phyloP scores from a whole-genome alignment of 2,329 filamentous ascomycete species.

The Colletotrichum spinosum region DNA sequence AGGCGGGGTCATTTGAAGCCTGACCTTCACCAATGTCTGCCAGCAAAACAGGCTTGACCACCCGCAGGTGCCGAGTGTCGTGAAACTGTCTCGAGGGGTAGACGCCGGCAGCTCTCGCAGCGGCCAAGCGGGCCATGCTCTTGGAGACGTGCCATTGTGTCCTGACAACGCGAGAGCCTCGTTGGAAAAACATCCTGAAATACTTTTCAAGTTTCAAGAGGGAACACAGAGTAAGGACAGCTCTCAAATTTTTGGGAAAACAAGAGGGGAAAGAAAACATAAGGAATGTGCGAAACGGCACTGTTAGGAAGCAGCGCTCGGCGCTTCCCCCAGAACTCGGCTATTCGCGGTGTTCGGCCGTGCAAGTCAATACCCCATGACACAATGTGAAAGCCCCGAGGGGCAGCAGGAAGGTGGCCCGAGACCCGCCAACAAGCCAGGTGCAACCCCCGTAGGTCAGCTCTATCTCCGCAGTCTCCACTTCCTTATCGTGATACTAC shows the following conservation, averaged over 20 bases:
- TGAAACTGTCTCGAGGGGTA: constrained; percentile 60
- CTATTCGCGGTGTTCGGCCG: constrained; percentile 40
- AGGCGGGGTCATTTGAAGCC: constrained; percentile 29
- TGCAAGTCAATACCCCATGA: constrained; percentile 27
- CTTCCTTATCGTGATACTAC: background rate
- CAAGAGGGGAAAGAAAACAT: background rate
- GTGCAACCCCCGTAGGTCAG: constrained; percentile 5
- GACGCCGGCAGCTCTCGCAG: constrained; percentile 45
- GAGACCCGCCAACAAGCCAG: constrained; percentile 24
- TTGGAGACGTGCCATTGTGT: constrained; percentile 63
- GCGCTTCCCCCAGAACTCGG: constrained; percentile 32
- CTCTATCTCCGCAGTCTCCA: constrained; percentile 28
- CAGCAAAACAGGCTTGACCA: constrained; percentile 82
- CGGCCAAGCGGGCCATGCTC: constrained; percentile 50
- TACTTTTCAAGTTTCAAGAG: constrained; percentile 11
- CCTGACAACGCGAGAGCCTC: constrained; percentile 61
- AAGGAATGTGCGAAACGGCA: constrained; percentile 35
- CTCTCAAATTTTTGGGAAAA: background rate
- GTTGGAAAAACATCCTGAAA: constrained; percentile 65
- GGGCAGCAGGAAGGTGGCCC: constrained; percentile 22
- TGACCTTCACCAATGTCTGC: constrained; percentile 89
- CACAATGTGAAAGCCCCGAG: constrained; percentile 31
- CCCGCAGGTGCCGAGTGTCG: constrained; percentile 60
- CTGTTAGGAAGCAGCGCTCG: constrained; percentile 20
- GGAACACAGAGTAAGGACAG: constrained; percentile 8